Base-by-base conservation (phyloP, 345 rosid genomes). In the Brassica carinata region DNA sequence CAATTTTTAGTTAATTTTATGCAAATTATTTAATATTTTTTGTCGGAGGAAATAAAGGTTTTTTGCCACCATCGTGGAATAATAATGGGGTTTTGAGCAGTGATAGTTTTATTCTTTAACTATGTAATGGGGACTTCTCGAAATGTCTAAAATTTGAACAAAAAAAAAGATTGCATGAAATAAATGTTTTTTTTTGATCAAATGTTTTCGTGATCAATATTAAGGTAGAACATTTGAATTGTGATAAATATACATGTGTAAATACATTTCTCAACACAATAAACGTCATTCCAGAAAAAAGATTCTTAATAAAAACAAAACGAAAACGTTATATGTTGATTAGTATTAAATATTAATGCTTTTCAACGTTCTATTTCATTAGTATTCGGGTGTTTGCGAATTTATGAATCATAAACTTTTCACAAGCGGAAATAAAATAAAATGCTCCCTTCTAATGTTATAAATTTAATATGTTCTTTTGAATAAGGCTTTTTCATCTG, bases 11-110 rank as follows among this genome's bases (percentile, higher is more conserved):
- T n/a, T n/a, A n/a, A n/a, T n/a, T n/a, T n/a, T n/a, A n/a, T n/a
- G n/a, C n/a, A n/a, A n/a, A n/a, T n/a, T n/a, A n/a, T n/a, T n/a
- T n/a, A 30, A 11, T 17, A 45, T 2, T 30, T 29, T 45, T 74
- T 74, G 77, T 74, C 45, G 70, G 70, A 26, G 5, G 18, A 55
- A 63, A 45, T 66, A 27, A 9, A 64, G 7, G 43, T 15, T 53
- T 1, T 64, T 64, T 64, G 77, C 69, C 63, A 74, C 77, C 70
- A 31, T 45, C 14, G 69, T 74, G 70, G 77, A 64, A 64, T 29
- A 64, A 64, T 4, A 74, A 45, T 64, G 17, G 14, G 45, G 45
- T 74, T 64, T 45, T 7, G 8, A 74, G 48, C 69, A 74, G 29
- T 59, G 67, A 36, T 38, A 6, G 19, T 36, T 69, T 51, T 29